phyloP scores from a whole-genome alignment of 2,329 filamentous ascomycete species.

The Aspergillus tanneri region DNA sequence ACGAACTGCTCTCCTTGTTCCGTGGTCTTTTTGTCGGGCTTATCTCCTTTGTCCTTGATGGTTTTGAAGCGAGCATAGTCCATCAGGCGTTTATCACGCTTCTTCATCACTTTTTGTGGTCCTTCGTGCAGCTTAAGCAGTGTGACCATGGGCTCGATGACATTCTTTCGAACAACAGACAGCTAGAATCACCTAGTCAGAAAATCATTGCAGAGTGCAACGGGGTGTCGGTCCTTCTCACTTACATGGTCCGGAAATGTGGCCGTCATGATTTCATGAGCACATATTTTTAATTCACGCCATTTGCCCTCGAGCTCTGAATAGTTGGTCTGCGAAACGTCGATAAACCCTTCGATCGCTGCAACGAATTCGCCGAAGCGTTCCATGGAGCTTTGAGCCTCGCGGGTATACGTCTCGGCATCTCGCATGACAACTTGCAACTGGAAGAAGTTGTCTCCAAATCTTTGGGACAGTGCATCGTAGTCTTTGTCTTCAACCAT shows the following conservation, averaged over 20 bases:
- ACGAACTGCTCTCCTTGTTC: conserved; percentile 87
- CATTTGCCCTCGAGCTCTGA: conserved; percentile 91
- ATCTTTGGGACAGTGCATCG: conserved; percentile 76
- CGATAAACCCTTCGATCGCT: conserved; percentile 80
- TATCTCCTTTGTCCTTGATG: conserved; percentile 76
- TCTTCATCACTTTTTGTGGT: conserved; percentile 86
- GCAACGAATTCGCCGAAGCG: conserved; percentile 77
- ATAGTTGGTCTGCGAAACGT: conserved; percentile 65
- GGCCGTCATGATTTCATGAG: conserved; percentile 80
- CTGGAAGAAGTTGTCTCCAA: conserved; percentile 87
- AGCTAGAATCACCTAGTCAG: conserved; percentile 40
- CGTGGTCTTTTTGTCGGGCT: conserved; percentile 77
- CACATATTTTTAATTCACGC: conserved; percentile 83
- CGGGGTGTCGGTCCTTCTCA: conserved; percentile 7
- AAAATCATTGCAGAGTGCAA: not conserved
- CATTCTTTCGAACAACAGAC: conserved; percentile 70
- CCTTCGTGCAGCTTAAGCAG: conserved; percentile 78
- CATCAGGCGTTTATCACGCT: conserved; percentile 86
- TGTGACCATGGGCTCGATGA: conserved; percentile 79
- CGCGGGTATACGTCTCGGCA: conserved; percentile 87
- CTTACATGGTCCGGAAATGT: conserved; percentile 78
- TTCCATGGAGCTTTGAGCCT: conserved; percentile 74
- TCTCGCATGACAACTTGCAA: conserved; percentile 90
- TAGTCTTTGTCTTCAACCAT: conserved; percentile 79
- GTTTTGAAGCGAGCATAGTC: conserved; percentile 83